Evolutionary conservation across 768 basidiomycete species (phyloP), one percentile per base, ranked within the genome.

Genomic region (Omphalotus guepiniiformis): DNA sequence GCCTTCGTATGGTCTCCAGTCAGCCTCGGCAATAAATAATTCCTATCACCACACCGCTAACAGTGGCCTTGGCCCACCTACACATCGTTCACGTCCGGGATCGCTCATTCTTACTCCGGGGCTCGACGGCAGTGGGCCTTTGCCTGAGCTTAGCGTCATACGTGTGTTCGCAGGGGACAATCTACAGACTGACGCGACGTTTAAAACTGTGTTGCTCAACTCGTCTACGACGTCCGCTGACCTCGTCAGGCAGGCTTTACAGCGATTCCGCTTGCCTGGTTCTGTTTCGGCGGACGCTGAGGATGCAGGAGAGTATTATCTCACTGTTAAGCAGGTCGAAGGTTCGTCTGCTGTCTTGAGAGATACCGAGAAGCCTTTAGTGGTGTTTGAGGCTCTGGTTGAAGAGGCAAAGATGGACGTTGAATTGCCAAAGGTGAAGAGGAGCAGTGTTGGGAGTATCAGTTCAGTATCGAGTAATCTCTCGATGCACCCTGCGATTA

Each of bases 151-250:
- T 47, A 96, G 87, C 56, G 96, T 99, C 52, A 85, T 99, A 42
- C 88, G 96, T 21, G 83, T 99, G 30, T 99, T 99, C 60, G 94
- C 95, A 0, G 96, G 95, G 23, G 82, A 86, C 54, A 77, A 90
- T 54, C 62, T 98, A 53, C 84, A 93, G 62, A 91, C 93, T 0
- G 94, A 98, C 57, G 92, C 93, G 2, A 96, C 95, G 4, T 99
- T 99, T 78, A 98, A 98, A 72, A 98, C 96, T 5, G 96, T 95
- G 1, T 68, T 98, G 15, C 77, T 98, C 47, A 97, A 94, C 58
- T 72, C 87, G 4, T 83, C 82, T 1, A 97, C 95, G 0, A 88
- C 86, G 0, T 80, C 91, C 0, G 68, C 74, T 0, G 95, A 96
- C 50, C 80, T 99, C 34, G 78, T 98, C 42, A 77, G 80, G 48